Evolutionary conservation across 306 rosid genomes (phyloP), one percentile per base, ranked within the genome.

Genomic region (Alnus rubra): DNA sequence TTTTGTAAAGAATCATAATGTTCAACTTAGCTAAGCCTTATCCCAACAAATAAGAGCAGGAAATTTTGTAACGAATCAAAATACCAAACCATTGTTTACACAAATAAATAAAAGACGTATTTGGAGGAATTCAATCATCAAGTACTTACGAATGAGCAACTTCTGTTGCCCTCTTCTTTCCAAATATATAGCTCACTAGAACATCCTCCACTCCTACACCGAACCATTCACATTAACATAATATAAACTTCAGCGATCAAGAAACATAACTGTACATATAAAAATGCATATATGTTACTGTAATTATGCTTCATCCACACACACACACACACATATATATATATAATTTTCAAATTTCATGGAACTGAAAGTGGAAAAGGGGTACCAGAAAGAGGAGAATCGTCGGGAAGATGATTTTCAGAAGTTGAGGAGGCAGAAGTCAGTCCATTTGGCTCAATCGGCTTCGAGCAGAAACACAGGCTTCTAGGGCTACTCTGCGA

Each of bases 121-220:
- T 11, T 68, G 12, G 53, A 59, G 50, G 35, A 64, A 69, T 31
- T 9, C 19, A 67, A 64, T 33, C 55, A 48, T 2, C 5, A 16
- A 64, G 68, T 12, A 78, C 84, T 79, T 92, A 92, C 98, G 80
- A 86, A 86, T 94, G 98, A 87, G 93, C 92, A 86, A 92, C 88
- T 53, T 94, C 91, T 13, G 97, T 94, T 31, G 98, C 98, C 81
- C 56, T 91, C 87, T 74, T 94, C 90, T 88, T 94, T 58, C 97
- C 97, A 62, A 83, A 76, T 8, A 92, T 47, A 73, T 86, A 92
- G 89, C 93, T 86, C 79, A 83, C 59, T 69, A 94, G 67, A 74
- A 78, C 81, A 87, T 89, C 92, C 74, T 92, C 97, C 80, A 92
- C 2, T 71, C 89, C 98, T 92, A 82, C 50, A 79, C 68, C 73